A percentile compares a stretch with the other conserved stretches of the same genome.
These are phyloP conservation scores for Zymoseptoria brevis DNA, from an alignment of 2,329 filamentous ascomycete species.

Conservation along the genomic window DNA sequence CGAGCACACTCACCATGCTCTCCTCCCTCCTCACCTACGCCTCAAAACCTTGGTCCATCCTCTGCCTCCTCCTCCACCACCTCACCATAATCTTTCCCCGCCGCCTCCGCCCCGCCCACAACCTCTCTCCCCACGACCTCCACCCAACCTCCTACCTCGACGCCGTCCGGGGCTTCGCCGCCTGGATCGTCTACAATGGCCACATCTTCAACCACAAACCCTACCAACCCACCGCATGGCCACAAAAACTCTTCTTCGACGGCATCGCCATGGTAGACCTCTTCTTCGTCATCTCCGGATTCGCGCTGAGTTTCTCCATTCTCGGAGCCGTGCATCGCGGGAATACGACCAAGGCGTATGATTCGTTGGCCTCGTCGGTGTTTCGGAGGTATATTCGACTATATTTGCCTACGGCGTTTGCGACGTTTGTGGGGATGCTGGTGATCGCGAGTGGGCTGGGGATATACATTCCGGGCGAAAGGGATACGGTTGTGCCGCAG, in stretches of 20 bases:
- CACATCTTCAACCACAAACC: slow-evolving; percentile 29
- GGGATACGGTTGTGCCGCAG: not conserved
- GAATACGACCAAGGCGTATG: not conserved
- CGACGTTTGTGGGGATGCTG: not conserved
- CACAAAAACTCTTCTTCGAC: not conserved
- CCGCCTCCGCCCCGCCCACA: not conserved
- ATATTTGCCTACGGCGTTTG: not conserved
- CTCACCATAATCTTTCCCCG: not conserved
- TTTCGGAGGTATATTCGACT: not conserved
- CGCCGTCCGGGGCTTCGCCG: slow-evolving; percentile 56
- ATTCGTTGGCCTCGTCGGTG: not conserved
- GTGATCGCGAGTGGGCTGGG: not conserved
- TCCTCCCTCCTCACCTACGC: not conserved
- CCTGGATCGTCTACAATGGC: slow-evolving; percentile 56
- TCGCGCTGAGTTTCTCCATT: slow-evolving; percentile 10
- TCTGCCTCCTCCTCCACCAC: not conserved
- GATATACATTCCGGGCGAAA: not conserved
- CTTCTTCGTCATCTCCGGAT: slow-evolving; percentile 14
- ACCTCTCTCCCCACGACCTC: not conserved
- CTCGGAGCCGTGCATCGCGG: slow-evolving; percentile 2
- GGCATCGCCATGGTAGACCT: slow-evolving; percentile 10
- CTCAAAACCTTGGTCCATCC: not conserved
- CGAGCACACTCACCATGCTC: not conserved
- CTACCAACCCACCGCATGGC: not conserved
- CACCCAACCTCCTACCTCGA: slow-evolving; percentile 49